Evolutionary conservation across 2,329 filamentous ascomycete genomes (phyloP).

Genomic region (Xylaria sp.): DNA sequence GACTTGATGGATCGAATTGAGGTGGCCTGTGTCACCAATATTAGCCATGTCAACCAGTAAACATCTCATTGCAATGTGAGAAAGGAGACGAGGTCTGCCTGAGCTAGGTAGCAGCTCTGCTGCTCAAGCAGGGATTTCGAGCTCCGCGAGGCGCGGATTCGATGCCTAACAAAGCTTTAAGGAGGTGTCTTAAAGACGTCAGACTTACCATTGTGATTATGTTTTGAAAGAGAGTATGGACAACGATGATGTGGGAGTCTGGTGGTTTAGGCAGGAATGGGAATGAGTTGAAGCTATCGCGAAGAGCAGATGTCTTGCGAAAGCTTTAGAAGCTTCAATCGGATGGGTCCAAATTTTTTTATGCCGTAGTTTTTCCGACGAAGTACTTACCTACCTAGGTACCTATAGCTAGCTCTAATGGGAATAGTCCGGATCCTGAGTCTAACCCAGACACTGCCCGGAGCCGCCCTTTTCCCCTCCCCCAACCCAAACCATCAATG

Average conservation of each 20-base stretch:
- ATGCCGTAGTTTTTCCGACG: constrained; percentile 41
- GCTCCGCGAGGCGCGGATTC: neutral
- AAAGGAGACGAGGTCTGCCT: neutral
- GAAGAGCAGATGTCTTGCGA: constrained; percentile 35
- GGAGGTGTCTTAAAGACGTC: neutral
- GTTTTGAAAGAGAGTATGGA: neutral
- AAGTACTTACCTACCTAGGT: too few species aligned
- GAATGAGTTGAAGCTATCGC: constrained; percentile 40
- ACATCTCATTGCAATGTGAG: neutral
- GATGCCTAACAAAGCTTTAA: neutral
- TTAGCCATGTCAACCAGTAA: constrained; percentile 3
- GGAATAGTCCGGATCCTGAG: neutral
- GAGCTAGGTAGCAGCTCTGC: neutral
- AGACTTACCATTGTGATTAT: constrained; percentile 38
- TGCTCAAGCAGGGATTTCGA: neutral
- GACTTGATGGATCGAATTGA: constrained; percentile 94
- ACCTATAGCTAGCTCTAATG: neutral
- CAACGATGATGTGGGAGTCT: neutral
- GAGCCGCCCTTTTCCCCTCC: constrained; percentile 1
- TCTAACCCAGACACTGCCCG: too few species aligned
- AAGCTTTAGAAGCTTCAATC: constrained; percentile 41
- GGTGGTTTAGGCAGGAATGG: constrained; percentile 4
- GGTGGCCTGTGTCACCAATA: constrained; percentile 56
- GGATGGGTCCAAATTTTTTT: constrained; percentile 35
- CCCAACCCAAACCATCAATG: too few species aligned